Percentiles rank a stretch among this genome's conserved stretches.
Conservation (phyloP, 768 basidiomycete species). For the Piloderma croceum region DNA sequence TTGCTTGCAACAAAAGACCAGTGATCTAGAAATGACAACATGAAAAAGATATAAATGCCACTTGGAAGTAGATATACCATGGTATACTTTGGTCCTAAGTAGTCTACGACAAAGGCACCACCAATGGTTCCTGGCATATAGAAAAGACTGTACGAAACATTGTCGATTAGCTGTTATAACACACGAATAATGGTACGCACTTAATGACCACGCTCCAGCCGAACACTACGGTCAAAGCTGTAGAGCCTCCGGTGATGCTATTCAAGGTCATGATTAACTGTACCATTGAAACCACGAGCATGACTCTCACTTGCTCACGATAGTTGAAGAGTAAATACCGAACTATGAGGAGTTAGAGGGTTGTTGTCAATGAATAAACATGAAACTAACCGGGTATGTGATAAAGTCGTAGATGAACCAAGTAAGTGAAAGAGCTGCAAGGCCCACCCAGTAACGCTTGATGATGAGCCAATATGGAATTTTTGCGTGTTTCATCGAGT, state of each 20-base stretch:
- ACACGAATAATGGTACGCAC: conserved; percentile 36
- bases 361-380: not conserved
- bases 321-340: conserved; percentile 73
- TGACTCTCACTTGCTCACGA: conserved; percentile 53
- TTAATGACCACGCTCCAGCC: conserved; percentile 87
- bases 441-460: conserved; percentile 71
- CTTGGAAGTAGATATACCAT: conserved; percentile 42
- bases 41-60: conserved; percentile 6
- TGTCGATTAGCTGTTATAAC: conserved; percentile 31
- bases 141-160: conserved; percentile 38
- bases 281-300: not conserved
- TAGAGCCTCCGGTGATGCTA: conserved; percentile 54
- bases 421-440: conserved; percentile 67
- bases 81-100: conserved; percentile 67
- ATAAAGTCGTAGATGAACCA: conserved; percentile 90
- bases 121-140: conserved; percentile 66
- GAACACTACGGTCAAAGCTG: conserved; percentile 55
- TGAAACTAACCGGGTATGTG: conserved; percentile 38
- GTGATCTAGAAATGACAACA: conserved; percentile 40
- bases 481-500: conserved; percentile 69
- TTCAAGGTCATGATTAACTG: not conserved
- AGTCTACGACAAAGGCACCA: conserved; percentile 74
- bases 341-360: conserved; percentile 40
- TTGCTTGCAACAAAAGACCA: conserved; percentile 61
- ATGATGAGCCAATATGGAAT: conserved; percentile 77